Conservation (phyloP, 2,329 filamentous ascomycete species). For the Shiraia sp. region DNA sequence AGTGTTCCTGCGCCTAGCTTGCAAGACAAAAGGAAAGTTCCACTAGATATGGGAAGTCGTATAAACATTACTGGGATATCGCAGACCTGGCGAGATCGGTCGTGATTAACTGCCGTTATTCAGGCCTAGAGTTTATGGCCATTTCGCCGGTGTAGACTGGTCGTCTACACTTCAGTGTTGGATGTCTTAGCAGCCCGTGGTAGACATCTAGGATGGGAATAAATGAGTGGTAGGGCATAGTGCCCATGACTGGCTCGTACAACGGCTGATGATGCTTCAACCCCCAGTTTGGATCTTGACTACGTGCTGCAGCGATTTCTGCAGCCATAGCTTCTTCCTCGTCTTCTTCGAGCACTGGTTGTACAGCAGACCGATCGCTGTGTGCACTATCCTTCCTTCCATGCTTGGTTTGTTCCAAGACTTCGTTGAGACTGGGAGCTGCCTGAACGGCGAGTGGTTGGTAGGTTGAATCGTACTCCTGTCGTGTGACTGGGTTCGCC, state of each 20-base stretch:
- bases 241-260: conserved; percentile 25
- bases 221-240: conserved; percentile 29
- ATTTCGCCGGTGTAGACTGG: conserved; percentile 10
- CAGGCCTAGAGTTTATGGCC: conserved; percentile 2
- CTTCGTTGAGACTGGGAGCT: conserved; percentile 14
- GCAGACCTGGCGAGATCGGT: too few species aligned
- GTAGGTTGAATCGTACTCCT: conserved; percentile 33
- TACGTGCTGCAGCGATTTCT: conserved; percentile 5
- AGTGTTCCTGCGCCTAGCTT: too few species aligned
- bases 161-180: conserved; percentile 17
- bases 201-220: conserved; percentile 29
- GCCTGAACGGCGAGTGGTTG: conserved; percentile 10
- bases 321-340: conserved; percentile 9
- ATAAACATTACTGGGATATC: too few species aligned
- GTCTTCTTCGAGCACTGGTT: conserved; percentile 20
- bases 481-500: conserved; percentile 29
- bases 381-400: conserved; percentile 28
- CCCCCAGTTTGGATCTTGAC: conserved; percentile 29
- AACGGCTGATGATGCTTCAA: conserved; percentile 25
- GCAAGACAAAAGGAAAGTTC: too few species aligned
- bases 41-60: too few species aligned
- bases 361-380: conserved; percentile 15
- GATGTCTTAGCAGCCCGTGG: conserved; percentile 18
- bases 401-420: conserved; percentile 22
- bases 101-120: not conserved